Evolutionary conservation across 2,329 filamentous ascomycete species (phyloP).

Genomic region (Zymoseptoria tritici): DNA sequence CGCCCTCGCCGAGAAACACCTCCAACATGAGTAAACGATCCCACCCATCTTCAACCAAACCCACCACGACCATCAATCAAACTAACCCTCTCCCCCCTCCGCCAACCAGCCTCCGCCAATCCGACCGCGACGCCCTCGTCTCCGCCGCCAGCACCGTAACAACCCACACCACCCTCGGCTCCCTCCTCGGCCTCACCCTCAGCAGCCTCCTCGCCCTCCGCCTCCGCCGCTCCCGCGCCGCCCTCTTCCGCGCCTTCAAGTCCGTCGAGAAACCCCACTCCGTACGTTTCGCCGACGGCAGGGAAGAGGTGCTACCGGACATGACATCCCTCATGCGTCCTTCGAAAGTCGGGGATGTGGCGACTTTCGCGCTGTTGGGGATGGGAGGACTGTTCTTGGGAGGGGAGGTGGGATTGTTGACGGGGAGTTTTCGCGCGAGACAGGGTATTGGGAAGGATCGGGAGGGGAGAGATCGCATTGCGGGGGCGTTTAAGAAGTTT

Average conservation of each 20-base stretch:
- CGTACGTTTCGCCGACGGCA: conserved; percentile 55
- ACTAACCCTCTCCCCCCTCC: not conserved
- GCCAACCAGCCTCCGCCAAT: conserved; percentile 38
- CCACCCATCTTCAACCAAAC: not conserved
- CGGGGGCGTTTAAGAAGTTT: conserved; percentile 56
- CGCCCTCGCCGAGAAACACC: conserved; percentile 50
- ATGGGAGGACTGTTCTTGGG: conserved; percentile 56
- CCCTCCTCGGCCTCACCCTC: conserved; percentile 52
- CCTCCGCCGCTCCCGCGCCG: conserved; percentile 47
- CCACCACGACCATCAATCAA: not conserved
- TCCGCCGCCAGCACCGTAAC: conserved; percentile 50
- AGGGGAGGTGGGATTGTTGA: conserved; percentile 55
- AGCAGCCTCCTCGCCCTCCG: conserved; percentile 52
- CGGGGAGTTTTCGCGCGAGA: conserved; percentile 49
- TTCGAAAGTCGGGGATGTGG: conserved; percentile 51
- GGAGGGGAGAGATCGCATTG: conserved; percentile 49
- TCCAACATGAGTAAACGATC: conserved; percentile 45
- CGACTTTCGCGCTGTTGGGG: conserved; percentile 57
- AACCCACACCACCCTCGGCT: conserved; percentile 51
- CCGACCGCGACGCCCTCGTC: conserved; percentile 52
- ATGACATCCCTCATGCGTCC: conserved; percentile 52
- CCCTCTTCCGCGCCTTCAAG: conserved; percentile 56
- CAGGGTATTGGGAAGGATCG: conserved; percentile 48
- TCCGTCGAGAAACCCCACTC: conserved; percentile 55
- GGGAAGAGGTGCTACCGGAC: conserved; percentile 55